Percentiles rank a stretch among this genome's conserved stretches.
Evolutionary conservation across 345 rosid genomes (phyloP).

Genomic region (Syzygium oleosum): DNA sequence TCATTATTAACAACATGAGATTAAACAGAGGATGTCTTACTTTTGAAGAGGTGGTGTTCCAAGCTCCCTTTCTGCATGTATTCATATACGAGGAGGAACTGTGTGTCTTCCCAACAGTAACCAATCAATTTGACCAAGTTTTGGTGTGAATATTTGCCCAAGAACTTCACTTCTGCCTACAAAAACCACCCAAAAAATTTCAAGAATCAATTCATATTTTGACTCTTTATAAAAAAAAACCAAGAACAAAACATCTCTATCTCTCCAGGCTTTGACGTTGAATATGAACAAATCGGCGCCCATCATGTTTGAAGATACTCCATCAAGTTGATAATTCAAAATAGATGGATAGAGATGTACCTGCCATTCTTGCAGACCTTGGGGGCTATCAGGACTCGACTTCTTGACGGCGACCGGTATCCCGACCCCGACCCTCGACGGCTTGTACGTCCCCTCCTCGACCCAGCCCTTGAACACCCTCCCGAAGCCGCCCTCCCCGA

Average conservation of each 20-base stretch:
- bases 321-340: neutral
- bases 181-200: neutral
- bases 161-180: slow-evolving; percentile 71
- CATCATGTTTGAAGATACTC: neutral
- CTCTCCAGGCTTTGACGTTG: neutral
- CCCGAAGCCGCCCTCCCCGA: slow-evolving; percentile 95
- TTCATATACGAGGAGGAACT: slow-evolving; percentile 70
- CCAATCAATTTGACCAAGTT: slow-evolving; percentile 79
- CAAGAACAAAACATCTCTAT: neutral
- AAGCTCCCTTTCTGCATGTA: slow-evolving; percentile 70
- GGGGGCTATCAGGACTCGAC: slow-evolving; percentile 62
- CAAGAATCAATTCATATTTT: neutral
- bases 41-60: slow-evolving; percentile 66
- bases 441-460: slow-evolving; percentile 46
- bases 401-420: slow-evolving; percentile 84
- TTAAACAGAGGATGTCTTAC: slow-evolving; percentile 14
- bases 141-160: slow-evolving; percentile 80
- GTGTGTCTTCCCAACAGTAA: slow-evolving; percentile 69
- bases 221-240: neutral
- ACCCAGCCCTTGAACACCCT: slow-evolving; percentile 86
- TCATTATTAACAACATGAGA: neutral
- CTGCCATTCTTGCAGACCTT: slow-evolving; percentile 82
- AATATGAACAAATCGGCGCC: neutral
- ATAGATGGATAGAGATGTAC: slow-evolving; percentile 8
- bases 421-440: slow-evolving; percentile 55